phyloP scores from a whole-genome alignment of 805 yeast genomes.

The Lachancea meyersii region DNA sequence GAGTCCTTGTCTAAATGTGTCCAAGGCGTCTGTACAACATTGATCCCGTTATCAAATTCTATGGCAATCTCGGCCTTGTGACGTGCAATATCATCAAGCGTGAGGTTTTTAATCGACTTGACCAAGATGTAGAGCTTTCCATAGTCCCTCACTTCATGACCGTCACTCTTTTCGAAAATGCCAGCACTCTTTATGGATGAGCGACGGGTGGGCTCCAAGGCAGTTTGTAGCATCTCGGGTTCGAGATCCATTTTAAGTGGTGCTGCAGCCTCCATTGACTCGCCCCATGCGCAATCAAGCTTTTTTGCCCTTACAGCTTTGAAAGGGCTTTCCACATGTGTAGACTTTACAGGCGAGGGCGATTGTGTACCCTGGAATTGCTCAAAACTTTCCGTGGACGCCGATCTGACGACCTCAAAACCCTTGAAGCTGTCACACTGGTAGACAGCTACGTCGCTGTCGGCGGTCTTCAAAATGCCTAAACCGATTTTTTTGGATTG shows the following conservation, averaged over 20 bases:
- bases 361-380: constrained; percentile 3
- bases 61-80: constrained; percentile 46
- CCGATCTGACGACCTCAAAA: constrained; percentile 4
- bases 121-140: constrained; percentile 53
- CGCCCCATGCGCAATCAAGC: background rate
- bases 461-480: constrained; percentile 6
- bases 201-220: background rate
- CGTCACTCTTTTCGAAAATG: background rate
- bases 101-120: constrained; percentile 40
- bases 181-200: background rate
- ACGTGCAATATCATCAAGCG: constrained; percentile 41
- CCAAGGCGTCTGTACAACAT: constrained; percentile 63
- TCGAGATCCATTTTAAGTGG: too few species aligned
- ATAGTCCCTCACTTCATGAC: constrained; percentile 13
- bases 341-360: constrained; percentile 12
- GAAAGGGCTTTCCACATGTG: constrained; percentile 29
- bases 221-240: too few species aligned
- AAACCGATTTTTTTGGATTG: background rate
- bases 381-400: constrained; percentile 4
- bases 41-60: constrained; percentile 71
- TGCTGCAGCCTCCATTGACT: too few species aligned
- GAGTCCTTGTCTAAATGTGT: constrained; percentile 26
- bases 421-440: constrained; percentile 3
- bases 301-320: constrained; percentile 18
- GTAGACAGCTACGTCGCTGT: constrained; percentile 7